These are phyloP conservation scores for Backusella circina DNA, from an alignment of 192 early-diverging fungal genomes.

Conservation along the genomic window DNA sequence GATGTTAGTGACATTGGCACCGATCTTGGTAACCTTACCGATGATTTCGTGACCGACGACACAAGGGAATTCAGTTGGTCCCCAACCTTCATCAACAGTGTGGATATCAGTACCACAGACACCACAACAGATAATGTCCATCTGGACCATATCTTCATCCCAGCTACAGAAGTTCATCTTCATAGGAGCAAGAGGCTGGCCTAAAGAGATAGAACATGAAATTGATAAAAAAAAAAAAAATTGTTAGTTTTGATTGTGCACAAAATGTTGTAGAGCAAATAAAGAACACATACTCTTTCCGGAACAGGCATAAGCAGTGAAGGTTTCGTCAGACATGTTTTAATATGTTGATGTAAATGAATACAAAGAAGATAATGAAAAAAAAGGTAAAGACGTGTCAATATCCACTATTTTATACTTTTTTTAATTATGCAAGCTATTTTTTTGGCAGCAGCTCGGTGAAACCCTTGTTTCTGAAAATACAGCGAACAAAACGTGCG, in stretches of 20 bases:
- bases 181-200: background rate
- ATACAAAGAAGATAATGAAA: background rate
- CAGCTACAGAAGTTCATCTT: conserved; percentile 2
- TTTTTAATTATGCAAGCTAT: background rate
- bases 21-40: conserved; percentile 40
- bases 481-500: background rate
- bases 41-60: conserved; percentile 51
- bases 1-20: conserved; percentile 18
- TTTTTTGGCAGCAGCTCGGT: background rate
- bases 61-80: conserved; percentile 19
- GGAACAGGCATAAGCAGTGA: background rate
- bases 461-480: background rate
- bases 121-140: conserved; percentile 72
- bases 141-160: conserved; percentile 59
- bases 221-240: background rate
- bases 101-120: conserved; percentile 56
- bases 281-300: background rate
- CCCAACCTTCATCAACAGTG: conserved; percentile 20
- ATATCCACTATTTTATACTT: background rate
- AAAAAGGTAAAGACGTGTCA: background rate
- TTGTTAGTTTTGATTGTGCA: background rate
- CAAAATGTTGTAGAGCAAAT: background rate
- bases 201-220: background rate
- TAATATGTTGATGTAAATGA: background rate
- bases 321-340: conserved; percentile 15